Evolutionary conservation across 1,284 basidiomycete genomes (phyloP).

Genomic region (Kwoniella shivajii): DNA sequence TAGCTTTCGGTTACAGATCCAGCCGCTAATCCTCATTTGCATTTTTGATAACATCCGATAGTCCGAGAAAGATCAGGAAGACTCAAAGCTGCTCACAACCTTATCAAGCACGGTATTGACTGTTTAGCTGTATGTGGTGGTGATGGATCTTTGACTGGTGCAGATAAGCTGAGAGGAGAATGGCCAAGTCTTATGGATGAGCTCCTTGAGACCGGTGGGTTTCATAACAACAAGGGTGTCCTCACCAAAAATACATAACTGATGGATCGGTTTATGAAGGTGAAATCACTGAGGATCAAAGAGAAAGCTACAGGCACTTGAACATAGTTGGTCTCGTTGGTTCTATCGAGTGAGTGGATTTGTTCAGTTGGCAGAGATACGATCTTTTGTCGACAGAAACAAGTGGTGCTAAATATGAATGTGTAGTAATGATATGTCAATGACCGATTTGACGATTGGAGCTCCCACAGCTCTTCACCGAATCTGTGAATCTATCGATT

Average conservation of each 20-base stretch:
- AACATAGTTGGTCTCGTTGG: conserved; percentile 97
- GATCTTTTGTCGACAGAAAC: too few species aligned
- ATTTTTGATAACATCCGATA: conserved; percentile 17
- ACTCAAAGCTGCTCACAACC: conserved; percentile 79
- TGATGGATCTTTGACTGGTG: conserved; percentile 93
- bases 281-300: conserved; percentile 75
- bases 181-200: conserved; percentile 82
- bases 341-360: conserved; percentile 71
- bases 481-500: conserved; percentile 97
- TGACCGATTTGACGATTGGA: conserved; percentile 97
- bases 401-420: too few species aligned
- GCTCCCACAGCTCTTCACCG: conserved; percentile 92
- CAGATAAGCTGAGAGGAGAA: conserved; percentile 89
- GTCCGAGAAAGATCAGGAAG: conserved; percentile 86
- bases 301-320: conserved; percentile 72
- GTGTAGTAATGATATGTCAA: conserved; percentile 85
- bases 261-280: conserved; percentile 52
- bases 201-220: conserved; percentile 64
- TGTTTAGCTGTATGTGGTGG: conserved; percentile 96
- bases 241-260: background rate
- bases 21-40: background rate
- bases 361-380: too few species aligned
- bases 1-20: background rate
- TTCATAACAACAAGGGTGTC: background rate
- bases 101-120: conserved; percentile 95